Evolutionary conservation across 306 rosid genomes (phyloP).

Genomic region (Medicago lupulina): DNA sequence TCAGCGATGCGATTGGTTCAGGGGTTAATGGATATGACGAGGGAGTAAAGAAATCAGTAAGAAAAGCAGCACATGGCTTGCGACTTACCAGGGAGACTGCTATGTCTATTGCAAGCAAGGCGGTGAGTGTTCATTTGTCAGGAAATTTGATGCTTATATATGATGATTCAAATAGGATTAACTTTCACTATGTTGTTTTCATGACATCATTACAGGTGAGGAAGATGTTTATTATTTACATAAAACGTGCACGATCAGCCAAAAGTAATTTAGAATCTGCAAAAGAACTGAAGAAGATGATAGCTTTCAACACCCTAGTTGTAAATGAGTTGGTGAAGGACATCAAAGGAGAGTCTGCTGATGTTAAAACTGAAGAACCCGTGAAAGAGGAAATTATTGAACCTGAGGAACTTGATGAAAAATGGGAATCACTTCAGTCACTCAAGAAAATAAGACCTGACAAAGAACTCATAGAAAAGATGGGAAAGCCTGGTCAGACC

Average conservation of each 20-base stretch:
- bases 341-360: conserved; percentile 89
- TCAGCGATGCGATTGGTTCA: conserved; percentile 86
- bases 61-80: conserved; percentile 95
- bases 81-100: conserved; percentile 88
- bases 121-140: conserved; percentile 65
- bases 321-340: conserved; percentile 88
- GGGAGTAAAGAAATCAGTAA: conserved; percentile 72
- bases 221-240: conserved; percentile 70
- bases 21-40: conserved; percentile 95
- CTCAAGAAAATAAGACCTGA: conserved; percentile 74
- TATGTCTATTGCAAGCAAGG: conserved; percentile 94
- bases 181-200: conserved; percentile 29
- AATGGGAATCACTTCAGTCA: conserved; percentile 81
- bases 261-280: conserved; percentile 85
- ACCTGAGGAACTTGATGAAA: conserved; percentile 55
- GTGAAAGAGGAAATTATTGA: conserved; percentile 50
- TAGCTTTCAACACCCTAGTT: conserved; percentile 90
- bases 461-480: conserved; percentile 65
- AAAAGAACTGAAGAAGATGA: conserved; percentile 89
- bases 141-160: conserved; percentile 32
- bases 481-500: conserved; percentile 92
- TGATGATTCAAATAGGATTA: conserved; percentile 20
- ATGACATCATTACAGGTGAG: conserved; percentile 62
- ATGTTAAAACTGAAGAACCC: conserved; percentile 64
- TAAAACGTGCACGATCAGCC: conserved; percentile 83